A percentile compares a stretch with the other conserved stretches of the same genome.
Conservation (phyloP, 225 moss, liverwort and hornwort genomes). For the Pseudoscleropodium purum region DNA sequence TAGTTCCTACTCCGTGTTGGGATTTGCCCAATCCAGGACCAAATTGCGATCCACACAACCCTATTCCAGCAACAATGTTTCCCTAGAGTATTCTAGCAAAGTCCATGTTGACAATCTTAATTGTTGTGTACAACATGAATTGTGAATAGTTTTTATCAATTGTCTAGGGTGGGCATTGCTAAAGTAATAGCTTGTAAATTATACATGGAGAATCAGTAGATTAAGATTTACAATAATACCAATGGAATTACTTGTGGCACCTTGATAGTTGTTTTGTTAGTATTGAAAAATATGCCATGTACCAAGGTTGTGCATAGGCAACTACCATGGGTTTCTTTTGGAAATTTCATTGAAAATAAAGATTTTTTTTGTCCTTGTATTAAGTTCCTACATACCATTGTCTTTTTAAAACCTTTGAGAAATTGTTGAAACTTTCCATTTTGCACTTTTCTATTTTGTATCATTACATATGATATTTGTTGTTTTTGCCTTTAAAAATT, state of each 20-base stretch:
- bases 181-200: background rate
- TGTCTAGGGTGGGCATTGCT: background rate
- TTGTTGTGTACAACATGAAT: background rate
- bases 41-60: background rate
- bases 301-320: too few species aligned
- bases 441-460: background rate
- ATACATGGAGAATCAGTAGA: background rate
- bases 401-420: background rate
- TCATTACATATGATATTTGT: background rate
- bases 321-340: background rate
- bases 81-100: background rate
- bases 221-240: background rate
- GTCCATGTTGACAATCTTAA: background rate
- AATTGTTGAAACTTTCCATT: too few species aligned
- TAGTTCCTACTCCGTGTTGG: background rate
- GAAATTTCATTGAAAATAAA: background rate
- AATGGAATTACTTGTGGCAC: background rate
- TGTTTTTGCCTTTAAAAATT: background rate
- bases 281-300: background rate
- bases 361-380: background rate
- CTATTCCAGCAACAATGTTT: accelerated
- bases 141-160: background rate
- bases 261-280: background rate
- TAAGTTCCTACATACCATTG: accelerated
- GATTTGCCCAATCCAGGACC: accelerated